Conservation (phyloP, 1,284 basidiomycete species). For the Cryptococcus wingfieldii region DNA sequence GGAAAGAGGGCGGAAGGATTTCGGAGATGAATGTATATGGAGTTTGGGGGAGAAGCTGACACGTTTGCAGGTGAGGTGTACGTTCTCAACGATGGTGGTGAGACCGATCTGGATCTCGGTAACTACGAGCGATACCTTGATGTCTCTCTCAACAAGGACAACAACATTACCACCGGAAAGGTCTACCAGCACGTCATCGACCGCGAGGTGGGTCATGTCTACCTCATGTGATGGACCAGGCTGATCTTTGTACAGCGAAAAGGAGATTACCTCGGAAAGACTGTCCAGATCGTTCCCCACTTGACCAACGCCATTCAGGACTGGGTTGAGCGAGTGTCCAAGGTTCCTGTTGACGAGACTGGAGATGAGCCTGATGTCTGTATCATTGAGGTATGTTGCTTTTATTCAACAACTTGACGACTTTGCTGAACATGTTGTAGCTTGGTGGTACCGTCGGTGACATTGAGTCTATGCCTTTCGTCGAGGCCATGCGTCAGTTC, state of each 20-base stretch:
- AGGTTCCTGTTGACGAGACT: slow-evolving; percentile 90
- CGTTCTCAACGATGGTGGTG: slow-evolving; percentile 96
- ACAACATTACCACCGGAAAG: slow-evolving; percentile 98
- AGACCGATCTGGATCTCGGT: slow-evolving; percentile 95
- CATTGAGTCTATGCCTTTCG: slow-evolving; percentile 93
- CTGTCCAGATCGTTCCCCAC: slow-evolving; percentile 96
- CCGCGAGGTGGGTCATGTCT: slow-evolving; percentile 68
- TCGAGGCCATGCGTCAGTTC: slow-evolving; percentile 99
- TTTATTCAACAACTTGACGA: background rate
- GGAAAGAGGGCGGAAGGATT: background rate
- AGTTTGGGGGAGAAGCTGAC: background rate
- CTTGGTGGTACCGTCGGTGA: slow-evolving; percentile 95
- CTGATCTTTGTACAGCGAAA: slow-evolving; percentile 58
- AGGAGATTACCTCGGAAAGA: slow-evolving; percentile 97
- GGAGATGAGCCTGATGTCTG: slow-evolving; percentile 92
- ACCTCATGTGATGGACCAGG: background rate
- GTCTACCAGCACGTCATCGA: slow-evolving; percentile 97
- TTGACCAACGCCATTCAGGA: slow-evolving; percentile 97
- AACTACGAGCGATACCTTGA: slow-evolving; percentile 99
- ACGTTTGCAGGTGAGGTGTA: slow-evolving; percentile 82
- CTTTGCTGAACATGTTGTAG: slow-evolving; percentile 48
- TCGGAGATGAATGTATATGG: too few species aligned
- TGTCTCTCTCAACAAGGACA: slow-evolving; percentile 87
- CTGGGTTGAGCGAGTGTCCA: slow-evolving; percentile 94
- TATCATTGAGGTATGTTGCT: slow-evolving; percentile 75